A percentile compares a stretch with the other conserved stretches of the same genome.
Evolutionary conservation across 192 early-diverging fungal species (phyloP).

Genomic region (Linnemannia schmuckeri): DNA sequence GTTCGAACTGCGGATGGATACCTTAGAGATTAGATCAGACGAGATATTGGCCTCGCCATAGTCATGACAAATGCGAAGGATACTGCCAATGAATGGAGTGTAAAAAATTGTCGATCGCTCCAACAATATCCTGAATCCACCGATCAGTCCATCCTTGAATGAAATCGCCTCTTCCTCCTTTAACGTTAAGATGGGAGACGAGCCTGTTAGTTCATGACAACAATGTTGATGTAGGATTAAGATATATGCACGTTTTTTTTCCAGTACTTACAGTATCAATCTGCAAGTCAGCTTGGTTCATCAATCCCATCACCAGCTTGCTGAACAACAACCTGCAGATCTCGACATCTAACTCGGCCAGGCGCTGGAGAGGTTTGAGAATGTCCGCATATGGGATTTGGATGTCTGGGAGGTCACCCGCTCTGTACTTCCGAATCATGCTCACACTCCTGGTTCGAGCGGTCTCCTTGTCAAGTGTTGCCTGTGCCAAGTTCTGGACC

Average conservation of each 20-base stretch:
- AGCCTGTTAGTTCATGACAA: not conserved
- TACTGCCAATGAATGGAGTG: slow-evolving; percentile 64
- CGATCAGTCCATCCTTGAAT: slow-evolving; percentile 45
- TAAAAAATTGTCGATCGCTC: slow-evolving; percentile 47
- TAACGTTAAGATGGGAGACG: not conserved
- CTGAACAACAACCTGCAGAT: slow-evolving; percentile 66
- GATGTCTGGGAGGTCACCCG: slow-evolving; percentile 86
- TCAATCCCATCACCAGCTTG: slow-evolving; percentile 54
- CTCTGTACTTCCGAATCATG: slow-evolving; percentile 73
- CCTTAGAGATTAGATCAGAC: slow-evolving; percentile 42
- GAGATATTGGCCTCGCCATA: slow-evolving; percentile 46
- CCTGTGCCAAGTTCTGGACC: slow-evolving; percentile 4
- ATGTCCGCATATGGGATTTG: slow-evolving; percentile 76
- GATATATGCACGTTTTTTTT: too few species aligned
- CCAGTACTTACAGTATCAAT: slow-evolving; percentile 41
- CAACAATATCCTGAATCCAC: slow-evolving; percentile 45
- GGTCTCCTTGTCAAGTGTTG: slow-evolving; percentile 55
- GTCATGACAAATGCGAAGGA: slow-evolving; percentile 64
- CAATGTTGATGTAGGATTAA: not conserved
- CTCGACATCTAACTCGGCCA: slow-evolving; percentile 71
- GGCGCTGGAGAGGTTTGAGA: slow-evolving; percentile 71
- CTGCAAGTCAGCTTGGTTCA: slow-evolving; percentile 38
- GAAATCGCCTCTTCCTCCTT: slow-evolving; percentile 37
- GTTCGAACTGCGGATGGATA: slow-evolving; percentile 59
- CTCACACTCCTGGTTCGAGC: slow-evolving; percentile 66